Conservation (phyloP, 2,329 filamentous ascomycete species). For the Colletotrichum lupini region DNA sequence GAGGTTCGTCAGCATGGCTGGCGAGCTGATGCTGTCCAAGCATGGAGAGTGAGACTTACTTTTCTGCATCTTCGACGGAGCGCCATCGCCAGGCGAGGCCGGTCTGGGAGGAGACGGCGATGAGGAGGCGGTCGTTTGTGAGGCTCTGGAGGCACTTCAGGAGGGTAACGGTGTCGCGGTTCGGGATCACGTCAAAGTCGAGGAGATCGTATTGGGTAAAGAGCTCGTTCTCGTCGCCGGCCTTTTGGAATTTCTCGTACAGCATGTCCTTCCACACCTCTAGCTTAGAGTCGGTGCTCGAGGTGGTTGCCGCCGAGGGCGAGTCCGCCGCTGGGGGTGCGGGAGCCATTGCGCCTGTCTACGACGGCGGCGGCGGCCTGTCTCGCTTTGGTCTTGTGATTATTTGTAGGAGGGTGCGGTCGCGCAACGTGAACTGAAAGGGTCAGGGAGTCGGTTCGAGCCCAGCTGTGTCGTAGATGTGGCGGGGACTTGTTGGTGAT, state of each 20-base stretch:
- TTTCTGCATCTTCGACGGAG: conserved; percentile 68
- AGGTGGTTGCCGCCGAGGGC: conserved; percentile 33
- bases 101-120: conserved; percentile 55
- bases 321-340: conserved; percentile 19
- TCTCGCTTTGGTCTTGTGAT: too few relatives aligned
- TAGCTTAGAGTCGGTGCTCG: conserved; percentile 52
- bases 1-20: not conserved
- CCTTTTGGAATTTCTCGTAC: conserved; percentile 65
- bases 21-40: too few relatives aligned
- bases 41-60: conserved; percentile 54
- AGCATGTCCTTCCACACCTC: conserved; percentile 65
- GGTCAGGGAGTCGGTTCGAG: not conserved
- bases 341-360: conserved; percentile 27
- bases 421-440: not conserved
- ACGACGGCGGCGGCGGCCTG: not conserved
- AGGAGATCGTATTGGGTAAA: conserved; percentile 71
- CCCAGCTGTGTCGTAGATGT: not conserved
- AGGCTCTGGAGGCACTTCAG: conserved; percentile 67
- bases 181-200: conserved; percentile 67
- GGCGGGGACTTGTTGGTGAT: not conserved
- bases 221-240: conserved; percentile 57
- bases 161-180: conserved; percentile 65
- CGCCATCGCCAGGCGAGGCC: conserved; percentile 69
- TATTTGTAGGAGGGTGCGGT: not conserved
- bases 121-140: conserved; percentile 70